Evolutionary conservation across 768 basidiomycete genomes (phyloP).

Genomic region (Postia placenta): DNA sequence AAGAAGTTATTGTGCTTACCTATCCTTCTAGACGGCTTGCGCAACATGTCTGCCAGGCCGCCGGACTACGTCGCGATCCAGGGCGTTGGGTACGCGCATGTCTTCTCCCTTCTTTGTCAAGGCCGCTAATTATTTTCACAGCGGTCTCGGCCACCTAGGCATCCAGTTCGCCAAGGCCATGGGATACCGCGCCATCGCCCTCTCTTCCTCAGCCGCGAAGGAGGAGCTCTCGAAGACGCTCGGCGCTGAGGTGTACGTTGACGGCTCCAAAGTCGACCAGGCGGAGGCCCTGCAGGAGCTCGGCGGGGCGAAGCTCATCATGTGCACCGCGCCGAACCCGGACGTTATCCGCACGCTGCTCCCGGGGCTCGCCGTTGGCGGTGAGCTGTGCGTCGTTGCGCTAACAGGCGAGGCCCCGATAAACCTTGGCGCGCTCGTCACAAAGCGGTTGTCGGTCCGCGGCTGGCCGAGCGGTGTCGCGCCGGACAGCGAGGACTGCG

Average conservation of each 20-base stretch:
- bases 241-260: constrained; percentile 34
- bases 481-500: constrained; percentile 16
- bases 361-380: constrained; percentile 15
- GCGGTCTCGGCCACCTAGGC: constrained; percentile 29
- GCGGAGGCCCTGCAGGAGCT: constrained; percentile 27
- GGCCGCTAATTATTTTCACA: not conserved
- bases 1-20: not conserved
- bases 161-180: constrained; percentile 29
- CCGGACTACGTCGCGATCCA: constrained; percentile 34
- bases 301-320: constrained; percentile 33
- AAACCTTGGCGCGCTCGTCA: constrained; percentile 14
- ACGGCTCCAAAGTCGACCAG: constrained; percentile 21
- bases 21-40: constrained; percentile 9
- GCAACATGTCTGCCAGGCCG: constrained; percentile 22
- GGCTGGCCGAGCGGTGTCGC: constrained; percentile 18
- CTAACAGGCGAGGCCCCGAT: constrained; percentile 13
- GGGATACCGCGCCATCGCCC: constrained; percentile 31
- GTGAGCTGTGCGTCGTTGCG: constrained; percentile 18
- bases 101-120: not conserved
- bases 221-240: constrained; percentile 26
- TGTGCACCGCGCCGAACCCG: constrained; percentile 26
- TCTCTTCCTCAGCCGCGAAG: constrained; percentile 27
- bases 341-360: constrained; percentile 13
- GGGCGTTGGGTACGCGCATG: constrained; percentile 25
- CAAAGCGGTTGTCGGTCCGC: constrained; percentile 18